Conservation (phyloP, 2,329 filamentous ascomycete genomes). For the Elsinoe arachidis region DNA sequence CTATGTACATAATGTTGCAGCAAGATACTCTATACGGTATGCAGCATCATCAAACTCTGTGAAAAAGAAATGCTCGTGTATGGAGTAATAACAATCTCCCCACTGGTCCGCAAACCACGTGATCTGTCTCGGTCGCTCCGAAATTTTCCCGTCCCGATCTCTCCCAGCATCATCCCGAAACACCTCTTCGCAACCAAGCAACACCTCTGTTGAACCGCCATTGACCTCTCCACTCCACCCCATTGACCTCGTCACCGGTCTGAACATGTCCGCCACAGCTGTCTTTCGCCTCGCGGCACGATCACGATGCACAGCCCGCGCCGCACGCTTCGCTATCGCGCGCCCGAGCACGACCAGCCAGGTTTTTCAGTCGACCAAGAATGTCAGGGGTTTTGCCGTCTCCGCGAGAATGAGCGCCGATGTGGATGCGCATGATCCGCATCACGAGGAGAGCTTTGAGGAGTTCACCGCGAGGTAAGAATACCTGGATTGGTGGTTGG, state of each 20-base stretch:
- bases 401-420: slow-evolving; percentile 31
- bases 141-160: slow-evolving; percentile 9
- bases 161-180: slow-evolving; percentile 8
- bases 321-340: not conserved
- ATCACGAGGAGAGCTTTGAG: slow-evolving; percentile 96
- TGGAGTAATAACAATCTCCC: not conserved
- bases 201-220: not conserved
- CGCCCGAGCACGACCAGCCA: slow-evolving; percentile 2
- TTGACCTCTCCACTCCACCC: slow-evolving; percentile 11
- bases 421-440: slow-evolving; percentile 41
- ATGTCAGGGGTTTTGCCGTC: slow-evolving; percentile 38
- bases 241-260: not conserved
- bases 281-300: slow-evolving; percentile 11
- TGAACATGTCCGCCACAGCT: slow-evolving; percentile 9
- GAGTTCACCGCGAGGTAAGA: slow-evolving; percentile 93
- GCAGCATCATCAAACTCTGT: not conserved
- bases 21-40: too few relatives aligned
- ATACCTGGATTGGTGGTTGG: slow-evolving; percentile 13
- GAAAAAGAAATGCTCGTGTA: not conserved
- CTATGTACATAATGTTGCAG: too few relatives aligned
- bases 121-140: not conserved
- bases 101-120: not conserved
- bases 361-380: slow-evolving; percentile 4
- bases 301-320: slow-evolving; percentile 4
- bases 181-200: not conserved